Evolutionary conservation across 192 early-diverging fungal species (phyloP), one percentile per base, ranked within the genome.

Genomic region (Backusella tuberculispora): DNA sequence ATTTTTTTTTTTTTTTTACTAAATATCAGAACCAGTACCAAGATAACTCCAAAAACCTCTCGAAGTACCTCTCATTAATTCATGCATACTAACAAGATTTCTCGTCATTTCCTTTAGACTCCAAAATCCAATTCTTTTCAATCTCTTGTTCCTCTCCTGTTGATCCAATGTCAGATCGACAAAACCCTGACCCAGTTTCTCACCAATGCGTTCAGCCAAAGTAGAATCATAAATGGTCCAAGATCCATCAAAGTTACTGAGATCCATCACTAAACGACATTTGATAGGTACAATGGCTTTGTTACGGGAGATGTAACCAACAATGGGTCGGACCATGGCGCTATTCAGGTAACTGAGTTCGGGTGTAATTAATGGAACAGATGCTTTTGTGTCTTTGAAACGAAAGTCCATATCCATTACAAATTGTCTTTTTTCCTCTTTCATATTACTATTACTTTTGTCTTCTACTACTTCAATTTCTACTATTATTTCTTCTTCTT

Each of bases 291-390:
- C 92, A 45, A 91, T 88, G 19, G 92, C 95, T n/a, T 92, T 89
- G 75, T 96, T 93, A 4, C 93, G 89, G 78, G 98, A 98, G 89
- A 99, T 93, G 74, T 93, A 99, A 14, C 90, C 98, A 0, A 98
- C 95, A 47, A 98, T 87, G 1, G 98, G 97, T 5, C 98, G 89
- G 26, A 98, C 91, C 72, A 97, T 83, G 21, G 96, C 95, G 21
- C 90, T 89, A 71, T 85, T 93, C 64, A 97, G 76, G 64, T 96
- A 96, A 6, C 88, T 86, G 37, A 96, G 79, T 50, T 93, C 89
- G 46, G 87, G 85, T 17, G 88, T 86, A 10, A 85, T 78, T 0
- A 97, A 77, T 8, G 98, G 98, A 1, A 98, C 93, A 5, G 90
- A 89, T 0, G 98, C 96, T 66, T 96, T 95, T 65, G 95, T 87